Evolutionary conservation across 2,329 filamentous ascomycete species (phyloP), one percentile per base, ranked within the genome.

Genomic region (Penicillium sp.): DNA sequence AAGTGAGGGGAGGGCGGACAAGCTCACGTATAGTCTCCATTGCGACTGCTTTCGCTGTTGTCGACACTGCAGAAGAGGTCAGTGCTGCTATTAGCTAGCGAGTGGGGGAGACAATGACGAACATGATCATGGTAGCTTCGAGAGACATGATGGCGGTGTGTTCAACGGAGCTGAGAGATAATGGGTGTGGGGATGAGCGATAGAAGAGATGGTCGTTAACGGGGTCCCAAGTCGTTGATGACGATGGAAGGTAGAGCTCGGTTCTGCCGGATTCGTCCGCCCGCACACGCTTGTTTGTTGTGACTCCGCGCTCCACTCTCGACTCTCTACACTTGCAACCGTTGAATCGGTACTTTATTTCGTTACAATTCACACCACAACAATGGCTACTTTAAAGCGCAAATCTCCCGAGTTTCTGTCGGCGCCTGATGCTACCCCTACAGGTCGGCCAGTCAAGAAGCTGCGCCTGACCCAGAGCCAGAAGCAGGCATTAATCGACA

Each of bases 101-200:
- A 39, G 31, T 6, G 14, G 22, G 24, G n/a, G 27, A 21, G 19
- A 9, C 22, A 59, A 52, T 46, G 61, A 74, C 76, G 56, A 62
- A 79, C 84, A 98, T 88, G 78, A 99, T 91, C 93, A 99, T 98
- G 63, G 96, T 96, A 81, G 95, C 96, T 87, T 99, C 95, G 79
- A 99, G 88, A 79, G 89, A 90, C 95, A 99, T 99, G 73, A 84
- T 93, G 87, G 76, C 79, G 76, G 76, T 69, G 63, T 57, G 56
- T 11, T 65, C 50, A 39, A 50, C 29, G 44, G 47, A 56, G 52
- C 22, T 46, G 55, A 57, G 45, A 47, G 37, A 58, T 48, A 56
- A 16, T 19, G 57, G 49, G 46, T 51, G 49, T 50, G 49, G 57
- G 56, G 54, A 49, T 55, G 24, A 52, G 29, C 55, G 46, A 56